phyloP scores from a whole-genome alignment of 2,329 filamentous ascomycete species.

The Fusarium keratoplasticum region DNA sequence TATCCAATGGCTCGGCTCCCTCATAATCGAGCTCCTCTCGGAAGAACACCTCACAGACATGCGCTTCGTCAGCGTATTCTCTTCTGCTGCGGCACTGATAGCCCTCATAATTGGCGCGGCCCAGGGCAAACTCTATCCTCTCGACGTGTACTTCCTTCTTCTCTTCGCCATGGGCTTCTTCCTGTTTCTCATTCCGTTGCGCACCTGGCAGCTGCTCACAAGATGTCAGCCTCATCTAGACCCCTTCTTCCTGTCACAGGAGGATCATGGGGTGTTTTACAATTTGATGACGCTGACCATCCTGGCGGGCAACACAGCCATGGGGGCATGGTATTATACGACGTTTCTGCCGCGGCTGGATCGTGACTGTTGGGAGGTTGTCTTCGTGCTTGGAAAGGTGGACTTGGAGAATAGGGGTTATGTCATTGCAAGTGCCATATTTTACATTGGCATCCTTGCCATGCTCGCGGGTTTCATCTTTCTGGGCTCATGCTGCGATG shows the following conservation, averaged over 20 bases:
- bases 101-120: constrained; percentile 46
- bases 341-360: constrained; percentile 39
- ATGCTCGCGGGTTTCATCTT: constrained; percentile 40
- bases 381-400: constrained; percentile 49
- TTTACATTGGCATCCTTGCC: constrained; percentile 46
- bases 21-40: constrained; percentile 48
- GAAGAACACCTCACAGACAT: constrained; percentile 44
- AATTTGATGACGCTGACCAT: constrained; percentile 41
- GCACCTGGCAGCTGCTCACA: constrained; percentile 48
- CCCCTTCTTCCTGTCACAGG: constrained; percentile 44
- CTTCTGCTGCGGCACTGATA: constrained; percentile 44
- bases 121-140: constrained; percentile 35
- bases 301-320: constrained; percentile 42
- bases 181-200: constrained; percentile 49
- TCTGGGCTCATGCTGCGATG: constrained; percentile 38
- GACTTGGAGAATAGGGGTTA: constrained; percentile 43
- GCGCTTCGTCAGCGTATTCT: constrained; percentile 48
- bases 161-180: constrained; percentile 47
- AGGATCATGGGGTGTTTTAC: constrained; percentile 42
- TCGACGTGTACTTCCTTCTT: constrained; percentile 49
- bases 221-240: constrained; percentile 48
- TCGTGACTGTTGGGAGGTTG: constrained; percentile 44
- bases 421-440: constrained; percentile 45
- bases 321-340: constrained; percentile 50
- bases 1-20: constrained; percentile 50